phyloP scores from a whole-genome alignment of 2,329 filamentous ascomycete species.

The Lachnellula cervina region DNA sequence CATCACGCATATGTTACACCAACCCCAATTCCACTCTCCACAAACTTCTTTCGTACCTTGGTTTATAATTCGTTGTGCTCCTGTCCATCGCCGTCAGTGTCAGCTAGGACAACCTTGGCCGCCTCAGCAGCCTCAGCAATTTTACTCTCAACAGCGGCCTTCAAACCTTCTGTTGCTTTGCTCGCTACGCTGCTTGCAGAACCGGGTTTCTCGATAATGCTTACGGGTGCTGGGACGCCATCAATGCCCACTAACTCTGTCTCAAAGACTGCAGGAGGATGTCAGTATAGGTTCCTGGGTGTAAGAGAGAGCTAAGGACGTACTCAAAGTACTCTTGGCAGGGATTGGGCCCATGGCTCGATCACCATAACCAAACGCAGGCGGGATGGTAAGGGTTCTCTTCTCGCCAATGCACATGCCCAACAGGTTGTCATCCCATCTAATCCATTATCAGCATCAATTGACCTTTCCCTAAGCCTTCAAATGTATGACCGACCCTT shows the following conservation, averaged over 20 bases:
- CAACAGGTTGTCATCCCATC: constrained; percentile 84
- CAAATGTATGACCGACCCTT: constrained; percentile 56
- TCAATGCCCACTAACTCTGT: constrained; percentile 83
- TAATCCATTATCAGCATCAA: constrained; percentile 31
- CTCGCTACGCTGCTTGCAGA: constrained; percentile 26
- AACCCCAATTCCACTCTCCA: constrained; percentile 6
- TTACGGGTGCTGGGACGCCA: constrained; percentile 50
- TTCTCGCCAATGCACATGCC: constrained; percentile 97
- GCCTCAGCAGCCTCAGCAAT: constrained; percentile 49
- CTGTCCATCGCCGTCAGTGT: constrained; percentile 49
- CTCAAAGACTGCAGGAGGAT: constrained; percentile 66
- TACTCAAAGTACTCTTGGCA: constrained; percentile 70
- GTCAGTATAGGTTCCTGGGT: constrained; percentile 10
- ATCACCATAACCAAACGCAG: constrained; percentile 76
- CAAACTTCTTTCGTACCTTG: neutral
- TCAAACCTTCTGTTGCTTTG: constrained; percentile 27
- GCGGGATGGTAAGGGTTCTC: constrained; percentile 84
- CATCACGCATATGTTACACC: neutral
- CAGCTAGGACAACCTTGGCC: constrained; percentile 47
- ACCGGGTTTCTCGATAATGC: constrained; percentile 17
- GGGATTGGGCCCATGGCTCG: constrained; percentile 77
- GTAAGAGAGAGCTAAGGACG: constrained; percentile 25
- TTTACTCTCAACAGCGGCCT: constrained; percentile 41
- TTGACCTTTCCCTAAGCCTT: neutral
- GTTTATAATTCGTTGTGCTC: constrained; percentile 57